Conservation (phyloP, 305 asterid genomes). For the Fraxinus floribunda region DNA sequence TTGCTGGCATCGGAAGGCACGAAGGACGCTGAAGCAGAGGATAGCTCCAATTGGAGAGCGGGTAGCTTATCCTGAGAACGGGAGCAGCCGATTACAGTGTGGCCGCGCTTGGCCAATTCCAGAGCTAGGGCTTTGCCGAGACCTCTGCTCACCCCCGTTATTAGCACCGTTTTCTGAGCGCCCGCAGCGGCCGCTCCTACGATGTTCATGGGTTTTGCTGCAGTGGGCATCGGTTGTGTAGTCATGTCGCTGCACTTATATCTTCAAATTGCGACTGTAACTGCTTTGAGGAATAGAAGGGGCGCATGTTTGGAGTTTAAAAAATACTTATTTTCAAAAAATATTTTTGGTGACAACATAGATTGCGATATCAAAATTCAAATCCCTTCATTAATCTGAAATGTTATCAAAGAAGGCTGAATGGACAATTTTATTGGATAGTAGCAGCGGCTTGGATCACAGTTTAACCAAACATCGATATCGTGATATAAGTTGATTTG, state of each 20-base stretch:
- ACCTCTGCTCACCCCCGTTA: constrained; percentile 88
- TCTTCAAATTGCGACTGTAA: not conserved
- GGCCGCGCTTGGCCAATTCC: constrained; percentile 83
- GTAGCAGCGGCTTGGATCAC: too few species aligned
- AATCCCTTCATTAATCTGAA: too few species aligned
- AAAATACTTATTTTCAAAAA: too few species aligned
- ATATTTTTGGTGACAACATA: too few species aligned
- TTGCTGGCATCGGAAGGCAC: constrained; percentile 27
- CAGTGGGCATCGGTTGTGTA: constrained; percentile 40
- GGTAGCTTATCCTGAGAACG: constrained; percentile 71
- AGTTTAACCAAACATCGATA: not conserved
- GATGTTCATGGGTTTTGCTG: constrained; percentile 29
- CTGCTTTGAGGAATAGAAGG: not conserved
- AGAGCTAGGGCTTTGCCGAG: constrained; percentile 86
- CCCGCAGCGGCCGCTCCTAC: constrained; percentile 28
- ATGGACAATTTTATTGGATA: too few species aligned
- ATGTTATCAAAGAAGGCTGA: too few species aligned
- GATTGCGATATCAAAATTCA: too few species aligned
- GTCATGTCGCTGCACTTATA: constrained; percentile 14
- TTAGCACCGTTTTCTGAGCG: constrained; percentile 53
- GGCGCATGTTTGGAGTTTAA: not conserved
- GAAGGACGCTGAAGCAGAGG: constrained; percentile 33
- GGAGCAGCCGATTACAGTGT: constrained; percentile 82
- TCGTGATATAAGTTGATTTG: too few species aligned
- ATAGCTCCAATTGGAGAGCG: constrained; percentile 67